A percentile compares a stretch with the other conserved stretches of the same genome.
Evolutionary conservation across 2,329 filamentous ascomycete genomes (phyloP).

Genomic region (Alternaria longipes): DNA sequence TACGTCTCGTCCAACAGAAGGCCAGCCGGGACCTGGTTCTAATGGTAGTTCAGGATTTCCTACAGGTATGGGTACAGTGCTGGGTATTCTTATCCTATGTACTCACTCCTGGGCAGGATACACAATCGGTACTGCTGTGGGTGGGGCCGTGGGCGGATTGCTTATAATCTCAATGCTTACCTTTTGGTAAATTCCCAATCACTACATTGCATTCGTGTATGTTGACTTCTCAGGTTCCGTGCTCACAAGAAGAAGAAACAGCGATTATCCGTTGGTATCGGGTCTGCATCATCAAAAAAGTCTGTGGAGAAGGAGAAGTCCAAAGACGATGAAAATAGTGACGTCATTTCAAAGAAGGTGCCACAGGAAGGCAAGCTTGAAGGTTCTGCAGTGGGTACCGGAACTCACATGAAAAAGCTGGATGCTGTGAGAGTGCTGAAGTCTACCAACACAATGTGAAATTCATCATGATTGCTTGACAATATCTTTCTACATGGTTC

Average conservation of each 20-base stretch:
- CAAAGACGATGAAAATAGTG: no score
- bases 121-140: neutral
- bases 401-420: neutral
- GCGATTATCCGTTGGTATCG: neutral
- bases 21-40: no score
- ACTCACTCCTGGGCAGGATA: neutral
- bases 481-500: neutral
- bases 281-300: neutral
- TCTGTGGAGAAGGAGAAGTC: neutral
- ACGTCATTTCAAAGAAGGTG: neutral
- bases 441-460: neutral
- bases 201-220: no score
- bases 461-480: neutral
- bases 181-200: neutral
- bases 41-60: neutral
- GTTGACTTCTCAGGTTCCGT: neutral
- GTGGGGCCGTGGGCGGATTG: neutral
- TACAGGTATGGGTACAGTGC: neutral
- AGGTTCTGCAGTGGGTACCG: neutral
- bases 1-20: no score
- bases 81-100: no score
- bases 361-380: neutral
- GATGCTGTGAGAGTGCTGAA: neutral
- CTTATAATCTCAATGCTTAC: neutral
- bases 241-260: neutral